These are phyloP conservation scores for Boletellus deceptivus DNA, from an alignment of 1,284 basidiomycete species.

Conservation along the genomic window DNA sequence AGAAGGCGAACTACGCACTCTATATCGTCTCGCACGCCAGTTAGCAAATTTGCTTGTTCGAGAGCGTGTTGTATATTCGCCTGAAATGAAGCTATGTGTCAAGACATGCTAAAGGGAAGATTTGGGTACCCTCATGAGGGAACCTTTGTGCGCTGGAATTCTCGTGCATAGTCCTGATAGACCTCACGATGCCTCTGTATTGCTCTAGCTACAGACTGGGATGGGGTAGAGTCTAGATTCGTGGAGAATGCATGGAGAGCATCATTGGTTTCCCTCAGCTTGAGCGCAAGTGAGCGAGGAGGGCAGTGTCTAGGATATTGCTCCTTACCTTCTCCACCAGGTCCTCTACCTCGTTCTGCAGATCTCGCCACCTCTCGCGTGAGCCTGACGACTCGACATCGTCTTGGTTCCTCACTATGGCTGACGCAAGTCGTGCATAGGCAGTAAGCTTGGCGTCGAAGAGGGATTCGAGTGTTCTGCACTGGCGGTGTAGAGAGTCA, in stretches of 20 bases:
- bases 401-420: constrained; percentile 59
- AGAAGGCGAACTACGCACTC: constrained; percentile 56
- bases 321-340: constrained; percentile 78
- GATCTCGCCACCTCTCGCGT: constrained; percentile 69
- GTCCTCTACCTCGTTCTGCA: constrained; percentile 86
- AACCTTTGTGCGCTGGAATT: constrained; percentile 83
- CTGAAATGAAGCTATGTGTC: constrained; percentile 37
- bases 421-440: constrained; percentile 83
- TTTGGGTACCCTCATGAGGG: constrained; percentile 6
- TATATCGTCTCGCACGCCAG: constrained; percentile 94
- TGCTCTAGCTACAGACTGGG: constrained; percentile 83
- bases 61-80: constrained; percentile 81
- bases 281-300: constrained; percentile 35
- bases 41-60: constrained; percentile 84
- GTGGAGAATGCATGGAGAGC: constrained; percentile 67
- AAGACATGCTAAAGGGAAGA: constrained; percentile 3
- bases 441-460: constrained; percentile 89
- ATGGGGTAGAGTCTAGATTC: constrained; percentile 67
- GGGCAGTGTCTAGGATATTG: background rate
- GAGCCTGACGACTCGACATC: constrained; percentile 75
- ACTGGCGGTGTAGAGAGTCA: constrained; percentile 81
- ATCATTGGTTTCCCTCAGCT: constrained; percentile 82
- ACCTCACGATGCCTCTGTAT: constrained; percentile 91
- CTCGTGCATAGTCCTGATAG: constrained; percentile 83
- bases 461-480: constrained; percentile 86